These are phyloP conservation scores for Gossypium aridum DNA, from an alignment of 441 rosid species.

Conservation along the genomic window DNA sequence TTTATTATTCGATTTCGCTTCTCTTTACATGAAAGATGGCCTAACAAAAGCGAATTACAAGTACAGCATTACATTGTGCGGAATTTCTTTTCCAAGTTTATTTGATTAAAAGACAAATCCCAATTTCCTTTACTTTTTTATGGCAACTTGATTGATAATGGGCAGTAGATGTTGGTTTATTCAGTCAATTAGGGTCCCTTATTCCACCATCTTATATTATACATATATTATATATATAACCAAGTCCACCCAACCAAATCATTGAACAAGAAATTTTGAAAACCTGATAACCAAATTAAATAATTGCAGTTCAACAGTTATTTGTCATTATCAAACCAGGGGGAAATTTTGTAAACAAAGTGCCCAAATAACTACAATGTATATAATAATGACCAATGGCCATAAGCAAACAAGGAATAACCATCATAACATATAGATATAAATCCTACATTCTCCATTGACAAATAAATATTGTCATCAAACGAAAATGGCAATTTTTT, in stretches of 20 bases:
- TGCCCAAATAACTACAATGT: not conserved
- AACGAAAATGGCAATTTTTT: not conserved
- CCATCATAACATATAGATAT: not conserved
- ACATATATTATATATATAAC: too few relatives aligned
- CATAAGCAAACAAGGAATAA: constrained; percentile 12
- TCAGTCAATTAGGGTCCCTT: not conserved
- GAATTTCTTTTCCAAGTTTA: not conserved
- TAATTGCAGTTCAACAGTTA: not conserved
- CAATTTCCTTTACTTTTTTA: not conserved
- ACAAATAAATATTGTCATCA: not conserved
- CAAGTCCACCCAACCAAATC: not conserved
- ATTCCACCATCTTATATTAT: not conserved
- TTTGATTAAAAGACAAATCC: not conserved
- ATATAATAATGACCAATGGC: not conserved
- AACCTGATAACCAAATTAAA: not conserved
- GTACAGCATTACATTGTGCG: not conserved
- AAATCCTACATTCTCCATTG: constrained; percentile 8
- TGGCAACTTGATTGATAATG: not conserved
- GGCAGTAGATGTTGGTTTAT: not conserved
- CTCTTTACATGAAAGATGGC: not conserved
- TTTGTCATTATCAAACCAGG: constrained; percentile 13
- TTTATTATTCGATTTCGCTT: too few relatives aligned
- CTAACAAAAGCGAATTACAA: not conserved
- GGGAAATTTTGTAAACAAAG: not conserved
- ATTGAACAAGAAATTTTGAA: not conserved